A percentile compares a stretch with the other conserved stretches of the same genome.
Conservation (phyloP, 202 grass and related monocot genomes). For the Hordeum pubiflorum region DNA sequence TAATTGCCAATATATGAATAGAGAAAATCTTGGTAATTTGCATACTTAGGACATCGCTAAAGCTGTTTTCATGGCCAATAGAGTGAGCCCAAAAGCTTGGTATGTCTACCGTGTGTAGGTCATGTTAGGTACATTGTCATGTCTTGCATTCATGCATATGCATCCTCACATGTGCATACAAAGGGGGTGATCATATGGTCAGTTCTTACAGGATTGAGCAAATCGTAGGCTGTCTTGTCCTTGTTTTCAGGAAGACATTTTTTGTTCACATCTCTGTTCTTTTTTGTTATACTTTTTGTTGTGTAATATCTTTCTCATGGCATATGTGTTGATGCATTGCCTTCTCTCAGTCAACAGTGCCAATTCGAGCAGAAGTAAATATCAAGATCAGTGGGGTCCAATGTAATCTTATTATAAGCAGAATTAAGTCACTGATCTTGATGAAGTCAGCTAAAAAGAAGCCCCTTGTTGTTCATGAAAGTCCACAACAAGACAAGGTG, state of each 20-base stretch:
- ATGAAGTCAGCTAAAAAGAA: constrained; percentile 63
- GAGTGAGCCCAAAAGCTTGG: neutral
- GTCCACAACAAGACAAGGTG: constrained; percentile 38
- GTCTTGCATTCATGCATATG: constrained; percentile 7
- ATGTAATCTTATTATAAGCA: constrained; percentile 82
- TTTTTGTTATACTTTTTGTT: neutral
- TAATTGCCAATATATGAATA: neutral
- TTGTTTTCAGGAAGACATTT: neutral
- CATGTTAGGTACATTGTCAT: constrained; percentile 1
- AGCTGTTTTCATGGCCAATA: neutral
- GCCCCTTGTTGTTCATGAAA: constrained; percentile 52
- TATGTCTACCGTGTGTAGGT: neutral
- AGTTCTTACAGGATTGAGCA: neutral
- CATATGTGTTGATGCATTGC: constrained; percentile 21
- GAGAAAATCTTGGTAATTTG: constrained; percentile 15
- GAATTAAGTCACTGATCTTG: constrained; percentile 68
- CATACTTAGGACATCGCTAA: neutral
- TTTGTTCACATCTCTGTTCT: neutral
- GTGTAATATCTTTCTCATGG: constrained; percentile 1
- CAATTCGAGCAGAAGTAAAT: constrained; percentile 72
- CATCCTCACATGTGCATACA: neutral
- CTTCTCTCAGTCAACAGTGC: constrained; percentile 45
- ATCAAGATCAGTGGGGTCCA: constrained; percentile 64
- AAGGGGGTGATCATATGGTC: neutral
- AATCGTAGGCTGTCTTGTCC: neutral